Evolutionary conservation across 306 rosid species (phyloP).

Genomic region (Rubus idaeus): DNA sequence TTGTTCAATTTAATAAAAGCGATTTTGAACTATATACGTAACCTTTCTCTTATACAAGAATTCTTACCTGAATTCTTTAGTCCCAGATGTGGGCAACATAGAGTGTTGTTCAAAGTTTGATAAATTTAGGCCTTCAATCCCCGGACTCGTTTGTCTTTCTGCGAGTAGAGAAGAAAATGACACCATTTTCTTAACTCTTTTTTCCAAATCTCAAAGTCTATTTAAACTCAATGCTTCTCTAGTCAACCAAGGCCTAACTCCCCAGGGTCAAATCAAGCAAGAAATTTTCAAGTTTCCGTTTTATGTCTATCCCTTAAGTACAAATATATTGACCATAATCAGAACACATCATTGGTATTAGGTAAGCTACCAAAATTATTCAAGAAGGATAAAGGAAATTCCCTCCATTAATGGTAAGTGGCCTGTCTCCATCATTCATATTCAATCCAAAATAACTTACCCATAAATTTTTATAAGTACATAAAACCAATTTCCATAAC

Average conservation of each 20-base stretch:
- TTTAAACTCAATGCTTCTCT: not conserved
- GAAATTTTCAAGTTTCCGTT: conserved; percentile 6
- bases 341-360: conserved; percentile 32
- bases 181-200: not conserved
- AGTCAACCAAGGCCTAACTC: conserved; percentile 8
- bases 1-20: not conserved
- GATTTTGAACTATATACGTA: not conserved
- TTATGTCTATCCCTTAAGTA: conserved; percentile 20
- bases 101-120: conserved; percentile 59
- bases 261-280: conserved; percentile 34
- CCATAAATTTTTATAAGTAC: not conserved
- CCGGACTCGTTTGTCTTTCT: conserved; percentile 64
- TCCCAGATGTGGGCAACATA: conserved; percentile 47
- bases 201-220: too few relatives aligned
- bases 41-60: not conserved
- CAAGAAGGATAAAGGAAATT: conserved; percentile 21
- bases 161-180: conserved; percentile 27
- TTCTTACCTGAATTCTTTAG: conserved; percentile 58
- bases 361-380: conserved; percentile 74
- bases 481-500: not conserved
- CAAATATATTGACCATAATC: conserved; percentile 21
- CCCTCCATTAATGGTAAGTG: conserved; percentile 23
- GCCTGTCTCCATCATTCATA: conserved; percentile 21
- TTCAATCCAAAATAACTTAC: conserved; percentile 23
- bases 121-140: conserved; percentile 72